Evolutionary conservation across 1,284 basidiomycete genomes (phyloP), one percentile per base, ranked within the genome.

Genomic region (Tilletia setariae): DNA sequence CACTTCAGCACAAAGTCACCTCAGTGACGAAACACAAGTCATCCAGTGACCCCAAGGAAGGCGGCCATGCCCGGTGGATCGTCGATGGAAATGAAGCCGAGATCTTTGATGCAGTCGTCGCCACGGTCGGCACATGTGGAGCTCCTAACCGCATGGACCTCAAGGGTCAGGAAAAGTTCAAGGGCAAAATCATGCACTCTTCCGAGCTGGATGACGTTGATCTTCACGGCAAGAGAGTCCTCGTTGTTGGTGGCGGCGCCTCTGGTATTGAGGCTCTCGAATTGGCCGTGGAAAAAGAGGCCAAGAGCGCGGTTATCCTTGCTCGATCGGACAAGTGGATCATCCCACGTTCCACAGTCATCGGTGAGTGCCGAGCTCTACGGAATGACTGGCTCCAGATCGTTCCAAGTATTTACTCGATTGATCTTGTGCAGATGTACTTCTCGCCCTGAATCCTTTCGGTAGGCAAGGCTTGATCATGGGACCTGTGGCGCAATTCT

Each of bases 181-280:
- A 79, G 53, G 86, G 86, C 19, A 79, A 84, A 19, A 82, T 89
- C n/a, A 74, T 87, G 1, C 88, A 89, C 75, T 88, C 87, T 0
- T 86, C 86, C 0, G 82, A 87, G 72, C 85, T 89, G 11, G 86
- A 87, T 70, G 75, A 84, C 7, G 74, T 80, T 1, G 80, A 83
- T 19, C 79, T 83, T 61, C 71, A 79, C 63, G 87, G 85, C 0
- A 88, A 88, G 81, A 85, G 83, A 19, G 79, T 82, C 0, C 43
- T 80, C n/a, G 70, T 82, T 47, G 70, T 89, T 28, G 88, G 88
- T 0, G 86, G 86, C 47, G 88, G 88, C 0, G 88, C 88, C 0
- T 87, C 86, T 63, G 88, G 87, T 8, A 86, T 89, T 19, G 88
- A 89, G 74, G 86, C 87, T 0, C 86, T 87, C n/a, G 88, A 89